A percentile compares a stretch with the other conserved stretches of the same genome.
phyloP scores from a whole-genome alignment of 2,329 filamentous ascomycete genomes.

The Scolecobasidium constrictum region DNA sequence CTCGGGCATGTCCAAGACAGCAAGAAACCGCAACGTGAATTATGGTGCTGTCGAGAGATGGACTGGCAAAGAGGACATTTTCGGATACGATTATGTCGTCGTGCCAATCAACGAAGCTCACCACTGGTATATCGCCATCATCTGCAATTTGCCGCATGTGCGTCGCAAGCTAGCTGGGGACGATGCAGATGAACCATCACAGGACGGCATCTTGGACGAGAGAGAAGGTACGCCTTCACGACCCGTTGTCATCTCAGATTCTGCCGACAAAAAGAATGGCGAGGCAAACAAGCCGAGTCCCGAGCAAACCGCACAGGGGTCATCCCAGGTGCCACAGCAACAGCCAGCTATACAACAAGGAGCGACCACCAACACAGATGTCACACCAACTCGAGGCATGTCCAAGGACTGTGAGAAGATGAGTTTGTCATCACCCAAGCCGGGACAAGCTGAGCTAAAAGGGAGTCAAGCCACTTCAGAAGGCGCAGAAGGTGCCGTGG shows the following conservation, averaged over 20 bases:
- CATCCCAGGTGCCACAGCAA: no score
- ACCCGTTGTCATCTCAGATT: no score
- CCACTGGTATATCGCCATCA: constrained; percentile 94
- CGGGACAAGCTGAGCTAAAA: neutral
- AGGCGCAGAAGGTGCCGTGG: neutral
- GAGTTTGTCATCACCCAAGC: no score
- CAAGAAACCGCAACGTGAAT: constrained; percentile 53
- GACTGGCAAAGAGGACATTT: constrained; percentile 78
- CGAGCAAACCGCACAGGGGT: neutral
- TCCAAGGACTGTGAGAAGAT: no score
- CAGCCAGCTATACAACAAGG: no score
- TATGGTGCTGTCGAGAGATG: constrained; percentile 78
- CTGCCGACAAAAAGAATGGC: no score
- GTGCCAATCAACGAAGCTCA: constrained; percentile 79
- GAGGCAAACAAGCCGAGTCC: neutral
- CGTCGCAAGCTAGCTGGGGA: constrained; percentile 2
- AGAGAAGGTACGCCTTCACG: no score
- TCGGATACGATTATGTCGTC: constrained; percentile 77
- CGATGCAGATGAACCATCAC: neutral
- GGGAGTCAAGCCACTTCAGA: neutral
- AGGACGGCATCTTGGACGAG: neutral
- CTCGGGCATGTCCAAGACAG: constrained; percentile 30
- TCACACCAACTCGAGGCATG: neutral
- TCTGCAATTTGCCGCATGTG: constrained; percentile 64
- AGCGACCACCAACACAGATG: neutral